phyloP scores from a whole-genome alignment of 75 land plant genomes.

The Sequoiadendron giganteum region DNA sequence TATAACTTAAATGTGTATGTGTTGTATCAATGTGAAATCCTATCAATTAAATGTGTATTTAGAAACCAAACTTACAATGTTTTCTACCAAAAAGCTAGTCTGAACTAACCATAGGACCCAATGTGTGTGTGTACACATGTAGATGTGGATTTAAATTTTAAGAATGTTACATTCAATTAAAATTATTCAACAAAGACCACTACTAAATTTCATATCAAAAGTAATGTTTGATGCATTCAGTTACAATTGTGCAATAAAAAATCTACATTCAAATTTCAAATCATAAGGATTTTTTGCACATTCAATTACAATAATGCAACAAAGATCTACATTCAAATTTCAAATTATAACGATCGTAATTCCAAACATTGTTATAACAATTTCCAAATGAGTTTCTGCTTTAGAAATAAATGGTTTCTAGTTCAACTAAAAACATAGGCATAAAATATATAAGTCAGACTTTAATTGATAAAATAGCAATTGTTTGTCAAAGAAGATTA shows the following conservation, averaged over 20 bases:
- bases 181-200: no score
- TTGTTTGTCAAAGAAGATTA: conserved; percentile 7
- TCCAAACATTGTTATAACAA: not conserved
- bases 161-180: not conserved
- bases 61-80: no score
- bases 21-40: no score
- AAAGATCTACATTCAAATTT: not conserved
- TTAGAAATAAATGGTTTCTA: not conserved
- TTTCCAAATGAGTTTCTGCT: not conserved
- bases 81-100: no score
- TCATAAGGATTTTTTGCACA: not conserved
- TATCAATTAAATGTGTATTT: no score
- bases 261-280: not conserved
- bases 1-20: no score
- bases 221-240: not conserved
- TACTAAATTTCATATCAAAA: not conserved
- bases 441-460: not conserved
- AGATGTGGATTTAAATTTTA: no score
- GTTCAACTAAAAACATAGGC: not conserved
- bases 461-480: conserved; percentile 5
- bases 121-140: no score
- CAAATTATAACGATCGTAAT: not conserved
- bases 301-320: not conserved
- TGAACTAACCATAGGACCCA: no score
- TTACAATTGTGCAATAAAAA: not conserved